phyloP scores from a whole-genome alignment of 2,329 filamentous ascomycete genomes.

The Amphichorda felina region DNA sequence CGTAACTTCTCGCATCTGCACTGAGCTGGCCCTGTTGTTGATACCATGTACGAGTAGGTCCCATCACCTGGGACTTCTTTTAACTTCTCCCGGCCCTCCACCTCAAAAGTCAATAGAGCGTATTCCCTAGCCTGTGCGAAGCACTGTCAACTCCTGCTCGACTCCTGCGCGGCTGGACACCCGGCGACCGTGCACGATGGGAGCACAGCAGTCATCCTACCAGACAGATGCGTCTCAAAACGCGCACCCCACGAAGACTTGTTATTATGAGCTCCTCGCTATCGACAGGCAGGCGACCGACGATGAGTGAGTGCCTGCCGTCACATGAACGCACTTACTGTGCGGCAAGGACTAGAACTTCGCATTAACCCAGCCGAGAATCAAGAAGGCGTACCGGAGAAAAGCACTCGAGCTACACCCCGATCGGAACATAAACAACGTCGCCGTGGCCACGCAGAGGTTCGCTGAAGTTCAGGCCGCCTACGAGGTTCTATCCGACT shows the following conservation, averaged over 20 bases:
- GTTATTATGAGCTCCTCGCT: conserved; percentile 77
- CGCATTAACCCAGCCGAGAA: conserved; percentile 32
- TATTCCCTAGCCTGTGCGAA: too few species aligned
- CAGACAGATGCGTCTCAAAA: conserved; percentile 15
- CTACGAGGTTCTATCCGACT: conserved; percentile 91
- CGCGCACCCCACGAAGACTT: conserved; percentile 42
- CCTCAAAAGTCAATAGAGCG: too few species aligned
- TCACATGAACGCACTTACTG: too few species aligned
- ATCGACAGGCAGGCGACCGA: conserved; percentile 63
- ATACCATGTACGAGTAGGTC: too few species aligned
- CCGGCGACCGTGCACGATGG: conserved; percentile 31
- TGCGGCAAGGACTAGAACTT: neutral
- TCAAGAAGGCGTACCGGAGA: conserved; percentile 84
- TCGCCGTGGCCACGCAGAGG: conserved; percentile 67
- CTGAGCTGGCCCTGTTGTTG: too few species aligned
- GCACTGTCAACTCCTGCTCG: too few species aligned
- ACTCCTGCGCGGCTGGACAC: too few species aligned
- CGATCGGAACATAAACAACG: conserved; percentile 82
- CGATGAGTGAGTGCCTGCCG: conserved; percentile 55
- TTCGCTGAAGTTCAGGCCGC: conserved; percentile 91
- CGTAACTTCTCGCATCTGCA: too few species aligned
- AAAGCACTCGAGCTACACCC: conserved; percentile 92
- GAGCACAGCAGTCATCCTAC: conserved; percentile 41
- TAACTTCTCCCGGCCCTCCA: too few species aligned
- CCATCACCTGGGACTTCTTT: too few species aligned